These are phyloP conservation scores for Botryobasidium botryosum DNA, from an alignment of 768 basidiomycete species.

Conservation along the genomic window DNA sequence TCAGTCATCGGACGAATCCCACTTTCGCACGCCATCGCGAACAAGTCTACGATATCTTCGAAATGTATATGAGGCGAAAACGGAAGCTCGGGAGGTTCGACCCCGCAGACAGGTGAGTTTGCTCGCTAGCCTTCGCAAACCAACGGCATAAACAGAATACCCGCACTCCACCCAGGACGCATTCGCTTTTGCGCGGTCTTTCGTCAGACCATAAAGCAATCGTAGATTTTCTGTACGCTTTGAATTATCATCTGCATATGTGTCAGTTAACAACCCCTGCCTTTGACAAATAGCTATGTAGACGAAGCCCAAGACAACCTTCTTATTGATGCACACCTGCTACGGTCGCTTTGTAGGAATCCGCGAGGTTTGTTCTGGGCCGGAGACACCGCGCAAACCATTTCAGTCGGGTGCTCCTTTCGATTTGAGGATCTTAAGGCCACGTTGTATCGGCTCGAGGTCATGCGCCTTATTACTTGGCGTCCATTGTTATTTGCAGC, in stretches of 20 bases:
- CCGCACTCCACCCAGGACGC: slow-evolving; percentile 26
- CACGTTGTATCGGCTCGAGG: slow-evolving; percentile 46
- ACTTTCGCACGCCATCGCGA: slow-evolving; percentile 36
- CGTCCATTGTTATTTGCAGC: neutral
- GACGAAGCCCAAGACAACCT: too few species aligned
- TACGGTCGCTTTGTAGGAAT: slow-evolving; percentile 45
- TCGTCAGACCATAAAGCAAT: slow-evolving; percentile 19
- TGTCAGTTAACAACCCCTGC: slow-evolving; percentile 19
- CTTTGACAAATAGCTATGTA: neutral
- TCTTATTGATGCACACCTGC: slow-evolving; percentile 26
- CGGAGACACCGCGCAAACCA: slow-evolving; percentile 67
- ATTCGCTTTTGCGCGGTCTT: slow-evolving; percentile 26
- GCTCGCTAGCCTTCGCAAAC: neutral
- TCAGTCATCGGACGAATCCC: slow-evolving; percentile 18
- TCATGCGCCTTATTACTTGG: slow-evolving; percentile 13
- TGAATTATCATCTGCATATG: slow-evolving; percentile 45
- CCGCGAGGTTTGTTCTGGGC: slow-evolving; percentile 59
- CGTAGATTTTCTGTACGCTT: slow-evolving; percentile 48
- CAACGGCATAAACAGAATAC: neutral
- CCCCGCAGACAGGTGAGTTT: slow-evolving; percentile 28
- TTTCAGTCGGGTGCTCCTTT: slow-evolving; percentile 55
- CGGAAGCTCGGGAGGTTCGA: slow-evolving; percentile 29
- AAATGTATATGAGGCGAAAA: slow-evolving; percentile 33
- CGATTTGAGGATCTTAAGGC: slow-evolving; percentile 55
- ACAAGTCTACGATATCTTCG: slow-evolving; percentile 36